Evolutionary conservation across 2,329 filamentous ascomycete genomes (phyloP).

Genomic region (Ramularia endophylla): DNA sequence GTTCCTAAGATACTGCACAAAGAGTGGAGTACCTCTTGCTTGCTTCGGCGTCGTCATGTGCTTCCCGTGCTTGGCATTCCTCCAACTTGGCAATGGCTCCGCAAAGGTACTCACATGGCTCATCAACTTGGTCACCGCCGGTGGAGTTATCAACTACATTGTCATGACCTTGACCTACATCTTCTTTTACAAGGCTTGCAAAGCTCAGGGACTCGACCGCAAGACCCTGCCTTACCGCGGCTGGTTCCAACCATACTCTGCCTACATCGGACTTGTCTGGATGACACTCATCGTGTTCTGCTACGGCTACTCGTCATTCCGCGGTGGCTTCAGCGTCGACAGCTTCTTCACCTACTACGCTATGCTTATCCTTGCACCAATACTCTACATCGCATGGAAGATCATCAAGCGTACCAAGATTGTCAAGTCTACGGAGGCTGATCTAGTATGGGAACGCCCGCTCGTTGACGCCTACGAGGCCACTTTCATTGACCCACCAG

Average conservation of each 20-base stretch:
- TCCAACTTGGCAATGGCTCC: conserved; percentile 27
- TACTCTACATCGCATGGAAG: conserved; percentile 58
- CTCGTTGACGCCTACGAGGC: conserved; percentile 54
- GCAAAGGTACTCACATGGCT: conserved; percentile 35
- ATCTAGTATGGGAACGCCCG: conserved; percentile 58
- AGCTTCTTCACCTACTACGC: conserved; percentile 48
- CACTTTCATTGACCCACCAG: conserved; percentile 43
- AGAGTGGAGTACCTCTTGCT: conserved; percentile 55
- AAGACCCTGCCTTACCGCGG: conserved; percentile 51
- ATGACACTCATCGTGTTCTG: conserved; percentile 36
- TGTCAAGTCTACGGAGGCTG: conserved; percentile 48
- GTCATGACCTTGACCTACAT: conserved; percentile 53
- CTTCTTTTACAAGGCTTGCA: conserved; percentile 50
- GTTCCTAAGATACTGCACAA: conserved; percentile 53
- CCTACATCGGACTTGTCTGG: conserved; percentile 27
- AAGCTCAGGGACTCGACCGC: conserved; percentile 48
- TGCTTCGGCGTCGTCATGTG: conserved; percentile 44
- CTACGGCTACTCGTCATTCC: conserved; percentile 51
- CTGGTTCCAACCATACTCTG: conserved; percentile 50
- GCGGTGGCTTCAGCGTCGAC: conserved; percentile 36
- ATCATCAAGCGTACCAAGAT: conserved; percentile 55
- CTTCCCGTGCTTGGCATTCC: conserved; percentile 31
- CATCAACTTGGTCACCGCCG: conserved; percentile 49
- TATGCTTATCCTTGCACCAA: conserved; percentile 50
- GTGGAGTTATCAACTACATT: conserved; percentile 57